Base-by-base conservation (phyloP, 768 basidiomycete species). In the Phanerochaete carnosa region DNA sequence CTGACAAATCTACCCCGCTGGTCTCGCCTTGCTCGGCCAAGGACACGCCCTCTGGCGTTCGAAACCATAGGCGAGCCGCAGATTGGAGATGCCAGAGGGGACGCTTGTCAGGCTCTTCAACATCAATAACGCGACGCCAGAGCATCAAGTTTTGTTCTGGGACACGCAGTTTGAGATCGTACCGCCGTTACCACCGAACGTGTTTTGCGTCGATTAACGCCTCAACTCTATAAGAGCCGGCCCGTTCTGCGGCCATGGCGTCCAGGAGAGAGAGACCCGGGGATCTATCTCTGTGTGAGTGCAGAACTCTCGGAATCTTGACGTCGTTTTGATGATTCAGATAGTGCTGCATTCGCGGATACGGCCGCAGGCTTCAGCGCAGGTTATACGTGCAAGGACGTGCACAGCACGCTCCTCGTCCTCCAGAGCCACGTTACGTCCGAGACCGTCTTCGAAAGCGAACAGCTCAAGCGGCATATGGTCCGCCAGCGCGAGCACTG, bases 31-130 rank as follows among this genome's bases (percentile, higher is more conserved):
- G 9, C 35, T 56, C 35, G 56, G 29, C 2, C 45, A 50, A n/a
- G 58, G 58, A 3, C 37, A 35, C 16, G 32, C 58, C 5, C 49
- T 59, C 15, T 59, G 58, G 58, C 39, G 23, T 39, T 49, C 58
- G 2, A 49, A 59, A 16, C 45, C 45, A n/a, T 35, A 12, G 55
- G 43, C 13, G 35, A 43, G n/a, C 25, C 33, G 6, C 29, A 52
- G 26, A 51, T 59, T 23, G 58, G 58, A 5, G 58, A 59, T 26
- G 58, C 28, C 25, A 16, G 23, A 6, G 54, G 47, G 7, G 62
- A 58, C 23, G 23, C 29, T 63, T 30, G 43, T 47, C 9, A 7
- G 53, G 22, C 51, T 63, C 16, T 60, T 63, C 53, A 63, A 59
- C 49, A 57, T 57, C 51, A 52, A 43, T 19, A 49, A 11, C 47